Evolutionary conservation across 2,329 filamentous ascomycete genomes (phyloP).

Genomic region (Aquanectria penicillioides): DNA sequence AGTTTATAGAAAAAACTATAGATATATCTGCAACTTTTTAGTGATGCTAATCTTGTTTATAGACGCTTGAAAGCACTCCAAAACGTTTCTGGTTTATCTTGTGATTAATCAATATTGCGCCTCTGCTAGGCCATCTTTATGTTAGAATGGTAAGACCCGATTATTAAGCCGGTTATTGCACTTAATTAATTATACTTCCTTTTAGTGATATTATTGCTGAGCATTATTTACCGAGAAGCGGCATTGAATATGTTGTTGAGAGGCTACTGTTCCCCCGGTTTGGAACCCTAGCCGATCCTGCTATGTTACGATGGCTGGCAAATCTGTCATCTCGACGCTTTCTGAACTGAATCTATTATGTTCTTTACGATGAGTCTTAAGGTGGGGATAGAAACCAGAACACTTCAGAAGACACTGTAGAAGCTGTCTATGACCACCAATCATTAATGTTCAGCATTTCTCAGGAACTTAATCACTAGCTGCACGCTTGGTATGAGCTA

Average conservation of each 20-base stretch:
- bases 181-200: background rate
- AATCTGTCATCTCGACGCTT: slow-evolving; percentile 32
- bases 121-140: slow-evolving; percentile 35
- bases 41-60: fast-evolving
- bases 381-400: background rate
- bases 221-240: slow-evolving; percentile 33
- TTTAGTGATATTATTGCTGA: slow-evolving; percentile 31
- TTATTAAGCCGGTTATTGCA: fast-evolving
- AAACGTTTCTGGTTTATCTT: slow-evolving; percentile 17
- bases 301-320: slow-evolving; percentile 33
- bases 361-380: slow-evolving; percentile 30
- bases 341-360: slow-evolving; percentile 33
- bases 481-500: slow-evolving; percentile 32
- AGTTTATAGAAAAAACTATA: fast-evolving
- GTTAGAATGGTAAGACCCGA: slow-evolving; percentile 16
- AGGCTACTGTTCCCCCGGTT: slow-evolving; percentile 34
- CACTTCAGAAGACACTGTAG: slow-evolving; percentile 14
- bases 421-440: background rate
- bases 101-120: slow-evolving; percentile 30
- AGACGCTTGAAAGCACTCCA: slow-evolving; percentile 29
- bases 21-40: background rate
- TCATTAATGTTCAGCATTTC: slow-evolving; percentile 20
- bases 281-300: slow-evolving; percentile 21
- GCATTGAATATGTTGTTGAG: slow-evolving; percentile 35
- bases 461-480: slow-evolving; percentile 30